Conservation (phyloP, 768 basidiomycete genomes). For the Lentinula edodes region DNA sequence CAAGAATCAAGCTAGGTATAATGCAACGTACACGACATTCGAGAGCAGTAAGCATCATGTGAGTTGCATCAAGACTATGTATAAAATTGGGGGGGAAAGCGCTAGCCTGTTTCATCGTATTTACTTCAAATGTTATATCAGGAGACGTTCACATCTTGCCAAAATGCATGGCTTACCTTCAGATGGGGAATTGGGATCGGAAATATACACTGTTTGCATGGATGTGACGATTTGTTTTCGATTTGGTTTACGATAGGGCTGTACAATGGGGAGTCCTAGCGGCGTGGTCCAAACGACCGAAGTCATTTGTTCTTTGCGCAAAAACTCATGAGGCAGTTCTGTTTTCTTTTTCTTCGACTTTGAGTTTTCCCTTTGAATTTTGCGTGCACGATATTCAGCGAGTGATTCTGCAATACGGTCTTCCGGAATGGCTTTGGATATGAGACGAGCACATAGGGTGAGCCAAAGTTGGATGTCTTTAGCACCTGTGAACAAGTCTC, state of each 20-base stretch:
- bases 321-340: conserved; percentile 26
- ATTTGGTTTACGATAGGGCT: conserved; percentile 85
- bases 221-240: conserved; percentile 81
- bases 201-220: conserved; percentile 84
- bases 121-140: conserved; percentile 40
- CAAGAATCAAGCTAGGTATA: neutral
- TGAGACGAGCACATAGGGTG: conserved; percentile 73
- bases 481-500: conserved; percentile 90
- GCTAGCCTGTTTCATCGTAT: conserved; percentile 81
- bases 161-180: conserved; percentile 40
- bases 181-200: conserved; percentile 73
- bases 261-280: conserved; percentile 91
- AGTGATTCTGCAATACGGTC: conserved; percentile 52
- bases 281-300: conserved; percentile 95
- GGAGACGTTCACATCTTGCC: neutral
- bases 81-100: conserved; percentile 99
- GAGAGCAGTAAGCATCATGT: conserved; percentile 96
- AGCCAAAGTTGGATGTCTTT: conserved; percentile 91
- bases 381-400: conserved; percentile 16
- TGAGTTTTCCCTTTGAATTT: conserved; percentile 7
- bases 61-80: conserved; percentile 95
- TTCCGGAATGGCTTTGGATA: conserved; percentile 80
- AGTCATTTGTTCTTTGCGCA: conserved; percentile 90
- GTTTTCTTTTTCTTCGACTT: conserved; percentile 13
- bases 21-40: conserved; percentile 67